A percentile compares a stretch with the other conserved stretches of the same genome.
Conservation (phyloP, 768 basidiomycete species). For the Termitomyces sp. region DNA sequence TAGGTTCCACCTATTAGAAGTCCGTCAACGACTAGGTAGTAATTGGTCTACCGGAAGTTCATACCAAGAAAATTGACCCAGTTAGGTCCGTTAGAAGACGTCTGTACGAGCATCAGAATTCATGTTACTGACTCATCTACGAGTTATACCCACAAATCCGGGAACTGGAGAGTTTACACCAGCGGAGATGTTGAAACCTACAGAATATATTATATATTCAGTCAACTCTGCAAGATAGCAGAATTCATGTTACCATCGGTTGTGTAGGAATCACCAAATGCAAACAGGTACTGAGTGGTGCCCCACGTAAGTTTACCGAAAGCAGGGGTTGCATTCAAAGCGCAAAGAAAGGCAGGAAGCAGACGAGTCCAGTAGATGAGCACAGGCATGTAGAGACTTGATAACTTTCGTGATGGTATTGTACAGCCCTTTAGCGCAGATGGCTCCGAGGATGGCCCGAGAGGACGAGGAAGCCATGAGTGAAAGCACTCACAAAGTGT, state of each 20-base stretch:
- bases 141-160: slow-evolving; percentile 35
- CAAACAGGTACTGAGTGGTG: slow-evolving; percentile 48
- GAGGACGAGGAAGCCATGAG: neutral
- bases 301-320: slow-evolving; percentile 40
- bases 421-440: neutral
- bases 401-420: neutral
- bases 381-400: neutral
- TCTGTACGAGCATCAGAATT: slow-evolving; percentile 23
- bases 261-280: slow-evolving; percentile 63
- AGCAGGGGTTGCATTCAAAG: slow-evolving; percentile 1
- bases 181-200: slow-evolving; percentile 53
- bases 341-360: slow-evolving; percentile 1
- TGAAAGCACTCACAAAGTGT: slow-evolving; percentile 3
- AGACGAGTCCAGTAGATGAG: slow-evolving; percentile 1
- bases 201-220: neutral
- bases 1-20: slow-evolving; percentile 37
- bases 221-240: neutral
- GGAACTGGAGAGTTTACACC: slow-evolving; percentile 48
- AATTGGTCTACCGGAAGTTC: neutral
- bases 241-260: slow-evolving; percentile 28
- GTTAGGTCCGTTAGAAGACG: slow-evolving; percentile 57
- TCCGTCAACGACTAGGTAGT: neutral
- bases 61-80: slow-evolving; percentile 53
- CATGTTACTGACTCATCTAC: neutral
- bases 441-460: slow-evolving; percentile 5